A percentile compares a stretch with the other conserved stretches of the same genome.
Conservation (phyloP, 139 green algal genomes). For the Micractinium sp. region DNA sequence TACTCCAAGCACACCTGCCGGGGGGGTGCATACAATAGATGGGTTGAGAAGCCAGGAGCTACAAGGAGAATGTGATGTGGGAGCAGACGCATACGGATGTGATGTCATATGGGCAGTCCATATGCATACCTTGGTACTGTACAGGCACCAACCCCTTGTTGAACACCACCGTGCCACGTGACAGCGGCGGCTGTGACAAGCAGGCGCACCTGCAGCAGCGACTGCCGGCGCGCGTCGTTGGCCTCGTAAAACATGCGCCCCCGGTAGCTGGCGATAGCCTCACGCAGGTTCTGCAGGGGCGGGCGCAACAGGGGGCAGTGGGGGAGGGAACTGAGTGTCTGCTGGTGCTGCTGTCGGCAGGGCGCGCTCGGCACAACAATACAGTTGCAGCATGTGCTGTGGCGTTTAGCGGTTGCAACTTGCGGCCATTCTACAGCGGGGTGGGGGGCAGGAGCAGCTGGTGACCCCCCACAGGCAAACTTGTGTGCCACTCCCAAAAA, state of each 20-base stretch:
- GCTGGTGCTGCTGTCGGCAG: not conserved
- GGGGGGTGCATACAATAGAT: not conserved
- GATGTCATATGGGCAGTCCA: too few relatives aligned
- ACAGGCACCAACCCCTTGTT: too few relatives aligned
- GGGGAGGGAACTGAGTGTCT: too few relatives aligned
- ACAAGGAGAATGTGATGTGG: not conserved
- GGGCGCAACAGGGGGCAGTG: not conserved
- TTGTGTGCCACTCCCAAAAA: not conserved
- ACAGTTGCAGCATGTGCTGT: too few relatives aligned
- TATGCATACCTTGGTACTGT: too few relatives aligned
- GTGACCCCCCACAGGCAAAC: not conserved
- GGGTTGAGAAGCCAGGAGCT: not conserved
- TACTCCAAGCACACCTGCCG: slow-evolving; percentile 87
- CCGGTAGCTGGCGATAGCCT: slow-evolving; percentile 88
- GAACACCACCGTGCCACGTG: not conserved
- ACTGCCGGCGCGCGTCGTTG: slow-evolving; percentile 80
- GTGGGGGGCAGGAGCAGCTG: too few relatives aligned
- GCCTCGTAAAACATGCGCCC: slow-evolving; percentile 77
- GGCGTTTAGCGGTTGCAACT: too few relatives aligned
- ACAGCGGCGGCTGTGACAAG: not conserved
- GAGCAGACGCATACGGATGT: not conserved
- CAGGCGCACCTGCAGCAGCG: slow-evolving; percentile 72
- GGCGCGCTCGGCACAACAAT: too few relatives aligned
- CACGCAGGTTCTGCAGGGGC: slow-evolving; percentile 83
- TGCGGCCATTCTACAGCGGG: too few relatives aligned